A percentile compares a stretch with the other conserved stretches of the same genome.
Evolutionary conservation across 202 grass and related monocot genomes (phyloP).

Genomic region (Panicum virgatum): DNA sequence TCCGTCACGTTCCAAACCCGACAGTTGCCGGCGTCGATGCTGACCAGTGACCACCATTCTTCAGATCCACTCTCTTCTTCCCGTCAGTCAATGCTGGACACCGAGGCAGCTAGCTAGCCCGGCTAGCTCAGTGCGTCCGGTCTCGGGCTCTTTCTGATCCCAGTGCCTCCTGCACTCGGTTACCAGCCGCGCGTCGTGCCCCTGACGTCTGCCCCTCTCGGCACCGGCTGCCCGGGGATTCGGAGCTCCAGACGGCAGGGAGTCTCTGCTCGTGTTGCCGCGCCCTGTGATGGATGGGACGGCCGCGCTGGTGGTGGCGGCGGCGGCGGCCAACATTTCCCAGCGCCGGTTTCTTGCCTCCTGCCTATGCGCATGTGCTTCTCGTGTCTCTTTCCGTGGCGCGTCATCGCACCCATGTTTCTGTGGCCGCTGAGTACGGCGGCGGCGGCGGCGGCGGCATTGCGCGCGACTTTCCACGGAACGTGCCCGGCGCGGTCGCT

Average conservation of each 20-base stretch:
- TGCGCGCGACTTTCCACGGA: not conserved
- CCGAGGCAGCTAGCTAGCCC: no score
- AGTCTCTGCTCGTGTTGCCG: no score
- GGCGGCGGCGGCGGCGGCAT: no score
- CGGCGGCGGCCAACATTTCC: not conserved
- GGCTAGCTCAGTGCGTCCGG: no score
- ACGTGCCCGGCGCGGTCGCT: conserved; percentile 1
- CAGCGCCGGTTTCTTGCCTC: not conserved
- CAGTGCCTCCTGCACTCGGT: no score
- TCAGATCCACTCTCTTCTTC: not conserved
- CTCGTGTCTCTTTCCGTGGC: conserved; percentile 7
- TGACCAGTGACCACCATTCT: not conserved
- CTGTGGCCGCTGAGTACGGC: not conserved
- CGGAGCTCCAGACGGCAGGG: not conserved
- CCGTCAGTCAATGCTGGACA: not conserved
- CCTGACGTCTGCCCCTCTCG: not conserved
- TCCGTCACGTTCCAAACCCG: not conserved
- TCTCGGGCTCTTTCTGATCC: no score
- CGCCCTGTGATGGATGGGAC: no score
- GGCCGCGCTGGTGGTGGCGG: no score
- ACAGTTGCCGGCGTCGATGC: not conserved
- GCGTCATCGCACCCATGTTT: not conserved
- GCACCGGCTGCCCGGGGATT: no score
- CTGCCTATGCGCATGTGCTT: not conserved
- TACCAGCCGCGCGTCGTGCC: no score